Percentiles rank a stretch among this genome's conserved stretches.
These are phyloP conservation scores for Agapanthus africanus DNA, from an alignment of 106 monocot species.

Conservation along the genomic window DNA sequence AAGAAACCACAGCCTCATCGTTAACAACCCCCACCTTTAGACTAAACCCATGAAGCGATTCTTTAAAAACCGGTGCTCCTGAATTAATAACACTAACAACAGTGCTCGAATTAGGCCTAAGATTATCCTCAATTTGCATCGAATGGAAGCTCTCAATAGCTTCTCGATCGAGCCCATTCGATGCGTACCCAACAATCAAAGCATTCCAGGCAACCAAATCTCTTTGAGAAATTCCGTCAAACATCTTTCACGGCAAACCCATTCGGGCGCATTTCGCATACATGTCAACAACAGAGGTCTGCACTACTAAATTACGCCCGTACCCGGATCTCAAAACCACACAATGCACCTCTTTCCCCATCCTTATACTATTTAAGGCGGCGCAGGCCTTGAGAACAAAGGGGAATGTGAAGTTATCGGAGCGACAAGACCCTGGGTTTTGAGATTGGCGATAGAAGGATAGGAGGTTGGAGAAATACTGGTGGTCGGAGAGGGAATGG, in stretches of 20 bases:
- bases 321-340: conserved; percentile 32
- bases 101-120: conserved; percentile 39
- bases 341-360: conserved; percentile 45
- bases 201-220: conserved; percentile 68
- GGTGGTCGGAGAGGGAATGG: conserved; percentile 43
- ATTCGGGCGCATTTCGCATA: conserved; percentile 42
- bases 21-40: conserved; percentile 32
- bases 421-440: neutral
- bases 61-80: neutral
- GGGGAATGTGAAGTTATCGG: conserved; percentile 58
- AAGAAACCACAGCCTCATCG: conserved; percentile 29
- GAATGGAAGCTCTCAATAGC: conserved; percentile 22
- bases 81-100: conserved; percentile 34
- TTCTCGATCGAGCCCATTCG: conserved; percentile 28
- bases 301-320: conserved; percentile 30
- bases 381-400: conserved; percentile 59
- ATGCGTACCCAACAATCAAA: conserved; percentile 41
- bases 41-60: conserved; percentile 37
- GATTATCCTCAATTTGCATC: conserved; percentile 22
- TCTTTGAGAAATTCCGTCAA: conserved; percentile 44
- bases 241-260: conserved; percentile 27
- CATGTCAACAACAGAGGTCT: conserved; percentile 57
- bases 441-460: conserved; percentile 21
- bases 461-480: conserved; percentile 26
- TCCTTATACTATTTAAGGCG: neutral